These are phyloP conservation scores for Neocatenulostroma microsporum DNA, from an alignment of 2,329 filamentous ascomycete genomes.

Conservation along the genomic window DNA sequence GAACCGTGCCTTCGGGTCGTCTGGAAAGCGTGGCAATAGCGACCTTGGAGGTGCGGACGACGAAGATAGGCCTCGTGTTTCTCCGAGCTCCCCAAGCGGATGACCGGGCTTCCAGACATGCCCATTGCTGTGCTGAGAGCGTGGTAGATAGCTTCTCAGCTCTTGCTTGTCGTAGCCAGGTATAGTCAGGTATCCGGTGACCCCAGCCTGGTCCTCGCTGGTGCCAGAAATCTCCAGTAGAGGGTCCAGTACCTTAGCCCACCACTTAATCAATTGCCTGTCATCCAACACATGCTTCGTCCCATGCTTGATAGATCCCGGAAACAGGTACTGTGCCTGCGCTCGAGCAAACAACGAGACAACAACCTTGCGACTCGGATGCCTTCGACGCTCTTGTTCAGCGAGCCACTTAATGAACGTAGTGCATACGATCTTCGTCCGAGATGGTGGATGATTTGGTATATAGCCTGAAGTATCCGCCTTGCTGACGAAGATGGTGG, in stretches of 20 bases:
- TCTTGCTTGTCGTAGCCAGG: slow-evolving; percentile 77
- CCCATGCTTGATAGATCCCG: slow-evolving; percentile 75
- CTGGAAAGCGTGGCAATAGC: slow-evolving; percentile 81
- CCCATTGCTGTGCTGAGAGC: slow-evolving; percentile 1
- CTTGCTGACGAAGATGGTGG: slow-evolving; percentile 90
- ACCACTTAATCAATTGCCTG: slow-evolving; percentile 85
- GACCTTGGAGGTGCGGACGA: slow-evolving; percentile 63
- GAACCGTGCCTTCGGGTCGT: slow-evolving; percentile 90
- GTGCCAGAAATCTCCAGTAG: slow-evolving; percentile 44
- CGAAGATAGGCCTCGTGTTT: slow-evolving; percentile 41
- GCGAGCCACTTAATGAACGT: slow-evolving; percentile 72
- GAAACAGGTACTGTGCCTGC: slow-evolving; percentile 91
- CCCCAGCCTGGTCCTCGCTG: not conserved
- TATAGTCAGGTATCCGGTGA: slow-evolving; percentile 69
- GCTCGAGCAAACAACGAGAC: slow-evolving; percentile 87
- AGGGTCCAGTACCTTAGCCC: slow-evolving; percentile 80
- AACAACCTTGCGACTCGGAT: slow-evolving; percentile 44
- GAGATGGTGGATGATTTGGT: slow-evolving; percentile 58
- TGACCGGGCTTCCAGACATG: slow-evolving; percentile 53
- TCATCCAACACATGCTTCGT: slow-evolving; percentile 91
- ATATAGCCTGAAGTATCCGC: slow-evolving; percentile 93
- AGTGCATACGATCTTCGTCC: slow-evolving; percentile 64
- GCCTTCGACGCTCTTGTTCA: slow-evolving; percentile 48
- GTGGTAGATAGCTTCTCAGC: slow-evolving; percentile 39
- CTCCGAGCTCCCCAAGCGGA: slow-evolving; percentile 65